Conservation (phyloP, 805 yeast genomes). For the Starmerella floricola region DNA sequence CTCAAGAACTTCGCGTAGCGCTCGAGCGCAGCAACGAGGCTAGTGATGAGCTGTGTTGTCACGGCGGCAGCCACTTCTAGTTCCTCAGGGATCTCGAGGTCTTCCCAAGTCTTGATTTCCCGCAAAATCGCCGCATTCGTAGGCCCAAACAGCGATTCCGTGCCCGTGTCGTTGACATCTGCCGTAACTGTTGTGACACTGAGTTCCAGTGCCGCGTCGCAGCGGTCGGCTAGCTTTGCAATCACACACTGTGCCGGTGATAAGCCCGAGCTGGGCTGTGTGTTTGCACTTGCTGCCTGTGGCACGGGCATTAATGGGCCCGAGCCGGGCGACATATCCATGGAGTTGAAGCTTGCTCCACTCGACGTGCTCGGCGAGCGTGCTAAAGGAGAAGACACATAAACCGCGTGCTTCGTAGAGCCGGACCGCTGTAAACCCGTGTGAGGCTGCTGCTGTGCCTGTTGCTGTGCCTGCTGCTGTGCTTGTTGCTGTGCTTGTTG, state of each 20-base stretch:
- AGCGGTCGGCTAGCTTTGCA: slow-evolving; percentile 4
- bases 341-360: not conserved
- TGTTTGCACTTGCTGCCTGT: not conserved
- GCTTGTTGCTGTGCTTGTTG: no score
- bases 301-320: not conserved
- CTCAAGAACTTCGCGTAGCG: slow-evolving; percentile 14
- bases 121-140: slow-evolving; percentile 8
- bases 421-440: no score
- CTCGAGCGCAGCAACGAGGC: slow-evolving; percentile 11
- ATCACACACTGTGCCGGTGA: not conserved
- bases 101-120: slow-evolving; percentile 3
- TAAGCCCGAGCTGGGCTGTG: not conserved
- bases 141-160: slow-evolving; percentile 6
- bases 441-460: not conserved
- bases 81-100: slow-evolving; percentile 4
- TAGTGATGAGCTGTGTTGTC: slow-evolving; percentile 3
- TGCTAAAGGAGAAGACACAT: slow-evolving; percentile 24
- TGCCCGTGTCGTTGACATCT: not conserved
- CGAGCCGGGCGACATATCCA: not conserved
- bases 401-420: slow-evolving; percentile 18
- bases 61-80: slow-evolving; percentile 2
- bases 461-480: slow-evolving; percentile 2
- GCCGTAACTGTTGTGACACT: slow-evolving; percentile 20
- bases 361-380: slow-evolving; percentile 4
- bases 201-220: slow-evolving; percentile 16